A percentile compares a stretch with the other conserved stretches of the same genome.
These are phyloP conservation scores for Colletotrichum orbiculare DNA, from an alignment of 2,329 filamentous ascomycete genomes.

Conservation along the genomic window DNA sequence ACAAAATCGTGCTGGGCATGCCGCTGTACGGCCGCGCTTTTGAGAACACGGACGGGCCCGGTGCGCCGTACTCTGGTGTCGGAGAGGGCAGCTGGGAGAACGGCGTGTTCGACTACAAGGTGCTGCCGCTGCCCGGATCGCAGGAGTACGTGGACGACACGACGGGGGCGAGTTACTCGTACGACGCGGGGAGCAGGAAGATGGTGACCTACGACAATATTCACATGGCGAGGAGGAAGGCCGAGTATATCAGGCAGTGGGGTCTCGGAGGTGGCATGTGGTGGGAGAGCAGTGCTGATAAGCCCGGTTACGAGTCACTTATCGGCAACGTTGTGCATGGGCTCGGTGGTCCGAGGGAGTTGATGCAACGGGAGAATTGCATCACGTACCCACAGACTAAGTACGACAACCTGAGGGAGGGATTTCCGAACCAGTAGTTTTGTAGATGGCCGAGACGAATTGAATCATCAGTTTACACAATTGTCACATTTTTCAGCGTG, in stretches of 20 bases:
- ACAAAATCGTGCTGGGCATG: slow-evolving; percentile 90
- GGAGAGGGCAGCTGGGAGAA: slow-evolving; percentile 87
- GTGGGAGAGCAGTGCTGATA: slow-evolving; percentile 92
- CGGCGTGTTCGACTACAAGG: slow-evolving; percentile 91
- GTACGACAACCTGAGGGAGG: slow-evolving; percentile 75
- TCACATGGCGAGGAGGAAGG: slow-evolving; percentile 75
- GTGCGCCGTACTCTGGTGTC: slow-evolving; percentile 74
- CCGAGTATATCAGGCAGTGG: slow-evolving; percentile 73
- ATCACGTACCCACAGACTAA: slow-evolving; percentile 72
- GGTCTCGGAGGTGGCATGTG: slow-evolving; percentile 93
- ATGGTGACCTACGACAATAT: slow-evolving; percentile 86
- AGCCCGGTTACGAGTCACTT: slow-evolving; percentile 71
- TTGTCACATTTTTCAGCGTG: neutral
- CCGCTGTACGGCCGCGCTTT: slow-evolving; percentile 92
- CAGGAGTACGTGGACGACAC: slow-evolving; percentile 72
- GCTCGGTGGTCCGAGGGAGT: slow-evolving; percentile 62
- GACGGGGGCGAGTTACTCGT: slow-evolving; percentile 81
- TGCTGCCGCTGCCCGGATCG: slow-evolving; percentile 76
- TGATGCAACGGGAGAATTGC: slow-evolving; percentile 69
- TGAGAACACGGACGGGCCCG: slow-evolving; percentile 79
- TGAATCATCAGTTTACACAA: neutral
- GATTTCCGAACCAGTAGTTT: slow-evolving; percentile 54
- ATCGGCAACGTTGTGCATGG: slow-evolving; percentile 72
- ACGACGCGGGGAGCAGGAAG: slow-evolving; percentile 68
- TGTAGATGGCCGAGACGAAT: neutral